A percentile compares a stretch with the other conserved stretches of the same genome.
Evolutionary conservation across 1,139 yeast genomes (phyloP).

Genomic region (Hyphopichia burtonii): DNA sequence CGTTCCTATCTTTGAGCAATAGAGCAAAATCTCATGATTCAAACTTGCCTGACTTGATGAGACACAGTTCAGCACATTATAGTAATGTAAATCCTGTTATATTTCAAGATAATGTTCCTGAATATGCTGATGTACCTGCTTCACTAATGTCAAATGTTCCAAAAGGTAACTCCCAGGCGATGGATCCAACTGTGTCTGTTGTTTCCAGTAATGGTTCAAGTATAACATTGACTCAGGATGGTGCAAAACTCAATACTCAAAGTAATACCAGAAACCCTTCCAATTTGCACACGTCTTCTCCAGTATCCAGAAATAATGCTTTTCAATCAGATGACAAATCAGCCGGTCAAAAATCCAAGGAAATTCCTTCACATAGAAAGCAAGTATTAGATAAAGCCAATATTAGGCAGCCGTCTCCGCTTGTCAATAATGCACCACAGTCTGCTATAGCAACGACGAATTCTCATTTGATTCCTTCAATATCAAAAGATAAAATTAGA

Average conservation of each 20-base stretch:
- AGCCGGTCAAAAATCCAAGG: not conserved
- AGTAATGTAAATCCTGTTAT: constrained; percentile 25
- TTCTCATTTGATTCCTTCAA: constrained; percentile 18
- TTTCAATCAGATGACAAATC: constrained; percentile 1
- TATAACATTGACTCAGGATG: constrained; percentile 19
- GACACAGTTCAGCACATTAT: constrained; percentile 11
- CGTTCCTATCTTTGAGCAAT: constrained; percentile 31
- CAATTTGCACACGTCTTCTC: not conserved
- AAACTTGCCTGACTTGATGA: constrained; percentile 28
- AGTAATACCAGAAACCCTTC: not conserved
- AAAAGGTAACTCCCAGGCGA: constrained; percentile 18
- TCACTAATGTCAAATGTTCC: constrained; percentile 31
- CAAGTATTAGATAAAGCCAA: not conserved
- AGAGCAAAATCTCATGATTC: constrained; percentile 49
- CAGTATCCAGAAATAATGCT: not conserved
- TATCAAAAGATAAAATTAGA: constrained; percentile 6
- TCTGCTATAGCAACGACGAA: constrained; percentile 20
- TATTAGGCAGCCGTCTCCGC: constrained; percentile 21
- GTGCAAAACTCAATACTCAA: not conserved
- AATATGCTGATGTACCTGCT: constrained; percentile 45
- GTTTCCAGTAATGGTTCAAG: constrained; percentile 18
- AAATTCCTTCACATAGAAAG: not conserved
- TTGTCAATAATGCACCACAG: constrained; percentile 22
- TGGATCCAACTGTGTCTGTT: constrained; percentile 13
- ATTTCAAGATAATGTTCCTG: constrained; percentile 31